Percentiles rank a stretch among this genome's conserved stretches.
These are phyloP conservation scores for Gossypium davidsonii DNA, from an alignment of 441 rosid species.

Conservation along the genomic window DNA sequence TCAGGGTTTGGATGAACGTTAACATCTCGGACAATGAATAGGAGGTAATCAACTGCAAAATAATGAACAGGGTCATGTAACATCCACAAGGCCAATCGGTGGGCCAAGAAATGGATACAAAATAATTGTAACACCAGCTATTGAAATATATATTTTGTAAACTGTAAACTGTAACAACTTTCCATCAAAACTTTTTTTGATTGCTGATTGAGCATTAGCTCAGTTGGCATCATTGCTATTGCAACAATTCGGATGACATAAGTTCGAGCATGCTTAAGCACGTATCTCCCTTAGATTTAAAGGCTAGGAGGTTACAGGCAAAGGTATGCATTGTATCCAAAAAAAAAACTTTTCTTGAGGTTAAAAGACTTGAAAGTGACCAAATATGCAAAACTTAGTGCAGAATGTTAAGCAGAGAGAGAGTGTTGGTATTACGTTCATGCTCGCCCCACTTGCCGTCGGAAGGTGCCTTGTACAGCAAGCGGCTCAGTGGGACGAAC, in stretches of 20 bases:
- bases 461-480: conserved; percentile 90
- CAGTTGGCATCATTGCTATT: too few relatives aligned
- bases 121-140: background rate
- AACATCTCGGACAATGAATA: conserved; percentile 76
- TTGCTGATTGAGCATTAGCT: too few relatives aligned
- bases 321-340: too few relatives aligned
- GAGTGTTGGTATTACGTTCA: conserved; percentile 50
- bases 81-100: background rate
- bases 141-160: background rate
- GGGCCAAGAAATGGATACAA: background rate
- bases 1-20: conserved; percentile 68
- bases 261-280: too few relatives aligned
- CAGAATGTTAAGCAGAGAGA: background rate
- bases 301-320: too few relatives aligned
- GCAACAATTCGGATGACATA: too few relatives aligned
- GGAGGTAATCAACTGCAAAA: conserved; percentile 77
- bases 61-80: background rate
- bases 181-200: background rate
- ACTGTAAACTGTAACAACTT: background rate
- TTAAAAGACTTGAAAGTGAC: background rate
- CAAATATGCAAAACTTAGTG: background rate
- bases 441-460: conserved; percentile 99
- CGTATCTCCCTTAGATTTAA: too few relatives aligned
- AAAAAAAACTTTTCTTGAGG: too few relatives aligned
- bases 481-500: conserved; percentile 64